Evolutionary conservation across 202 grass and related monocot genomes (phyloP).

Genomic region (Bolboschoenoplectus hybrid): DNA sequence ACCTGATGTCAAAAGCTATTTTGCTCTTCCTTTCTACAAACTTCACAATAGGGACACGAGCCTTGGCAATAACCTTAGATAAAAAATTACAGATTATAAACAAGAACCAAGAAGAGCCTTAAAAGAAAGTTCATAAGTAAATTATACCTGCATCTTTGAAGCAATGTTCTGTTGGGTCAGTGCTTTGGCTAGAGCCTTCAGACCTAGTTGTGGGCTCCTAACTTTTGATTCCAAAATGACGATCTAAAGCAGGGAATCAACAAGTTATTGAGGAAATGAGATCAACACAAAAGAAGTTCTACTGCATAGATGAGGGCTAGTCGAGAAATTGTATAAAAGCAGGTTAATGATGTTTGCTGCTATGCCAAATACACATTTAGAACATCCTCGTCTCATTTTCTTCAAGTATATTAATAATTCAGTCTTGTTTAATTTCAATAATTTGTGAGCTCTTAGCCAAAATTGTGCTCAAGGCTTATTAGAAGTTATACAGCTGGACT

Average conservation of each 20-base stretch:
- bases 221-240: slow-evolving; percentile 87
- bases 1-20: slow-evolving; percentile 98
- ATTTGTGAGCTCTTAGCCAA: not conserved
- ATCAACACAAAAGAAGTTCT: slow-evolving; percentile 9
- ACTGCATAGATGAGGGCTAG: not conserved
- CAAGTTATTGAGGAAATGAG: slow-evolving; percentile 37
- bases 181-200: slow-evolving; percentile 91
- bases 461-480: slow-evolving; percentile 8
- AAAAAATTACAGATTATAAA: slow-evolving; percentile 28
- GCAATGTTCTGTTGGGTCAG: slow-evolving; percentile 78
- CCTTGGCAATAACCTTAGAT: slow-evolving; percentile 92
- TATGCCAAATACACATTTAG: not conserved
- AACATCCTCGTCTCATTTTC: not conserved
- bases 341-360: not conserved
- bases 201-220: slow-evolving; percentile 89
- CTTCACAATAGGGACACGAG: slow-evolving; percentile 96
- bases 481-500: not conserved
- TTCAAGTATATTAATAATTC: not conserved
- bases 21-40: slow-evolving; percentile 86
- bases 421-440: not conserved
- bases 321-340: not conserved
- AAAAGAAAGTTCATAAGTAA: not conserved
- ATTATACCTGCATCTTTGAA: slow-evolving; percentile 82
- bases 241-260: slow-evolving; percentile 55
- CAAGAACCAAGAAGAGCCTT: slow-evolving; percentile 34